phyloP scores from a whole-genome alignment of 345 rosid genomes.

The Passiflora organensis region DNA sequence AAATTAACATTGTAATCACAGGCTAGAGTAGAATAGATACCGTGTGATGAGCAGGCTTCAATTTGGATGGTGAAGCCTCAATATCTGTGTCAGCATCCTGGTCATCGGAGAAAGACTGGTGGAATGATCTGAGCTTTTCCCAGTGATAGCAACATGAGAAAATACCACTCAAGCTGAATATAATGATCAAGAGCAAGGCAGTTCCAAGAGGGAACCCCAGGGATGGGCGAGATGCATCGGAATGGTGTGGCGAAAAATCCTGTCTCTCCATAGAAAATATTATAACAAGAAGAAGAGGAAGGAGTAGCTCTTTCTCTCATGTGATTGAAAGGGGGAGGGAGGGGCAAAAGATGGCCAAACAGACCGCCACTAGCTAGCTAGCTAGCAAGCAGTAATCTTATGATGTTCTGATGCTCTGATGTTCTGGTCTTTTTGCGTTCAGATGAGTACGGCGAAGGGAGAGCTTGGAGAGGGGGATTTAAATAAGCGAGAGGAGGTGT shows the following conservation, averaged over 20 bases:
- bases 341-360: not conserved
- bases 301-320: slow-evolving; percentile 23
- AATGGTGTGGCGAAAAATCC: slow-evolving; percentile 60
- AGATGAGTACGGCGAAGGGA: no score
- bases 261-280: slow-evolving; percentile 59
- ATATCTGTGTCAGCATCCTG: slow-evolving; percentile 39
- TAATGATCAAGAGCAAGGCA: slow-evolving; percentile 71
- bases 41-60: slow-evolving; percentile 29
- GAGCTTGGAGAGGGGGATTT: not conserved
- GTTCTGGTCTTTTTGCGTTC: no score
- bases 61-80: slow-evolving; percentile 51
- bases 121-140: slow-evolving; percentile 90
- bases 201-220: slow-evolving; percentile 94
- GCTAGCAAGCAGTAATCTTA: no score
- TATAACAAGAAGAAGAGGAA: not conserved
- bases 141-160: slow-evolving; percentile 99
- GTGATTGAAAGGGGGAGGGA: slow-evolving; percentile 3
- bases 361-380: no score
- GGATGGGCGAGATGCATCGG: slow-evolving; percentile 78
- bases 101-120: slow-evolving; percentile 44
- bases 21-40: slow-evolving; percentile 27
- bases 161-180: slow-evolving; percentile 86
- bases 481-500: slow-evolving; percentile 8
- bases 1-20: not conserved
- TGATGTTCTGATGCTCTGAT: no score